phyloP scores from a whole-genome alignment of 441 rosid species.

The Hypseocharis bilobata region DNA sequence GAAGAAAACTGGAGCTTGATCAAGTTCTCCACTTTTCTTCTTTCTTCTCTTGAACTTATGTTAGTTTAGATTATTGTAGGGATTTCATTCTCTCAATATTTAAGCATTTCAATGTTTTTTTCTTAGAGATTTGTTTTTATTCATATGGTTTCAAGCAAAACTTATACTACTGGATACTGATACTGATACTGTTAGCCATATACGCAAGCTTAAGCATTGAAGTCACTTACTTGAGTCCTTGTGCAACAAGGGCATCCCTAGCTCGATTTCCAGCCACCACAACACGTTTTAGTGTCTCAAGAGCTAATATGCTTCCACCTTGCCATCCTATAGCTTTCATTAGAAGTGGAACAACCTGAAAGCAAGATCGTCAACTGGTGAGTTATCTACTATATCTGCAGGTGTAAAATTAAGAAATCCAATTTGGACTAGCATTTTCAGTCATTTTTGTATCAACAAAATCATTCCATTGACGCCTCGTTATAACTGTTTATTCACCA shows the following conservation, averaged over 20 bases:
- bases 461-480: background rate
- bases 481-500: too few relatives aligned
- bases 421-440: background rate
- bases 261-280: conserved; percentile 99
- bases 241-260: conserved; percentile 95
- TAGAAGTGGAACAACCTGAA: conserved; percentile 96
- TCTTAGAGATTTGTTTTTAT: too few relatives aligned
- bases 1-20: too few relatives aligned
- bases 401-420: background rate
- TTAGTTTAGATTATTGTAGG: too few relatives aligned
- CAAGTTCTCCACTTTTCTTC: too few relatives aligned
- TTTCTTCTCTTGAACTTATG: too few relatives aligned
- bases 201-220: background rate
- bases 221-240: conserved; percentile 80
- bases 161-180: background rate
- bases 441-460: background rate
- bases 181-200: too few relatives aligned
- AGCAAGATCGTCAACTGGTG: background rate
- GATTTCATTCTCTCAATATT: too few relatives aligned
- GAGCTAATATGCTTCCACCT: conserved; percentile 98
- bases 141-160: too few relatives aligned
- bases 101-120: too few relatives aligned
- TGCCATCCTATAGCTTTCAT: conserved; percentile 99
- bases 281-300: conserved; percentile 91
- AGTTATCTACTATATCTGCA: background rate